Evolutionary conservation across 1,284 basidiomycete genomes (phyloP).

Genomic region (Cutaneotrichosporon sp.): DNA sequence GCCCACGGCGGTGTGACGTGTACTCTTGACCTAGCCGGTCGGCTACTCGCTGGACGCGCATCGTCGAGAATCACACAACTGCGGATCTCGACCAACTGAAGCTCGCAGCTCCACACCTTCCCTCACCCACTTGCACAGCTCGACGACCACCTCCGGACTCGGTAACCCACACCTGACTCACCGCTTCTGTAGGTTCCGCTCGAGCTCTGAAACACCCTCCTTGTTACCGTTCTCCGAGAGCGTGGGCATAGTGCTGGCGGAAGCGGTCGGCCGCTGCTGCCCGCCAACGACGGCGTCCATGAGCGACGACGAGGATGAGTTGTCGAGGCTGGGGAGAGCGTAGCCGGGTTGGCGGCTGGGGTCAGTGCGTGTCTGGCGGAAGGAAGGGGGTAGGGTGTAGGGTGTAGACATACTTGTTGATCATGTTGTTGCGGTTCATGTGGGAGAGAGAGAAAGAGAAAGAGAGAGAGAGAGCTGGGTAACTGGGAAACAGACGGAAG

Average conservation of each 20-base stretch:
- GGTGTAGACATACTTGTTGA: neutral
- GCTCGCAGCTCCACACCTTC: neutral
- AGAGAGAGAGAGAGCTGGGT: neutral
- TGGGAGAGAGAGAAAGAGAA: neutral
- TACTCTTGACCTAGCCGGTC: no score
- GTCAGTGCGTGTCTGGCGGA: slow-evolving; percentile 1
- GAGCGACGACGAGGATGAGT: slow-evolving; percentile 35
- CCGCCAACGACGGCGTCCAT: slow-evolving; percentile 46
- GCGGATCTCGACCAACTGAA: no score
- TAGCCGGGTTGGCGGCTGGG: slow-evolving; percentile 14
- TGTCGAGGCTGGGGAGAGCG: slow-evolving; percentile 25
- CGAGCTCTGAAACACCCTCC: slow-evolving; percentile 41
- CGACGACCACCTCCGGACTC: neutral
- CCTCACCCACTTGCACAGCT: neutral
- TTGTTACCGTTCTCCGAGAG: slow-evolving; percentile 18
- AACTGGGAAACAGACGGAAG: neutral
- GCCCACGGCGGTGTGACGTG: no score
- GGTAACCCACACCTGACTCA: slow-evolving; percentile 22
- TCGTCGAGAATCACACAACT: no score
- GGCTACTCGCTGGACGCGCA: no score
- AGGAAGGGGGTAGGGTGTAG: neutral
- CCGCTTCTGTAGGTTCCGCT: slow-evolving; percentile 47
- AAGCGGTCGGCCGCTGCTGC: slow-evolving; percentile 10
- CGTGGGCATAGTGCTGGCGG: neutral
- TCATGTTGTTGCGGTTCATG: slow-evolving; percentile 8